These are phyloP conservation scores for Pyropia haitanensis DNA, from an alignment of 23 red algal genomes.

Conservation along the genomic window DNA sequence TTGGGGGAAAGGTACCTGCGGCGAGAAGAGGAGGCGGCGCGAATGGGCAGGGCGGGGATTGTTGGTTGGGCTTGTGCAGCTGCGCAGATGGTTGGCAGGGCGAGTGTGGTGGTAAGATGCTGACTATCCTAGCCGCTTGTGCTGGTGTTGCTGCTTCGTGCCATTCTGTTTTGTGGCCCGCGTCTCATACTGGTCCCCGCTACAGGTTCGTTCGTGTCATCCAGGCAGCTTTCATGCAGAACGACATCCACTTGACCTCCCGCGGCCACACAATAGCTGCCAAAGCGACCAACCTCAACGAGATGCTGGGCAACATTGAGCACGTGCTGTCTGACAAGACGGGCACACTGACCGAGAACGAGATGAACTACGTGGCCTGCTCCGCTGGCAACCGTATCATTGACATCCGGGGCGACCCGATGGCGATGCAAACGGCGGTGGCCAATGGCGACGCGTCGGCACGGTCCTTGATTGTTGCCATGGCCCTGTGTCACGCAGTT, in stretches of 20 bases:
- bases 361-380: constrained; percentile 80
- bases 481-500: constrained; percentile 88
- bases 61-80: too few relatives aligned
- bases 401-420: constrained; percentile 42
- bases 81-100: too few relatives aligned
- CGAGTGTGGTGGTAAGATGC: too few relatives aligned
- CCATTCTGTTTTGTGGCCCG: too few relatives aligned
- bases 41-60: too few relatives aligned
- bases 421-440: constrained; percentile 41
- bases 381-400: constrained; percentile 51
- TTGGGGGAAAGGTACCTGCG: too few relatives aligned
- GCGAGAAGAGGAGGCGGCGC: too few relatives aligned
- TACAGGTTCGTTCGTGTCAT: constrained; percentile 56
- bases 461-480: constrained; percentile 38
- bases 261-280: constrained; percentile 29
- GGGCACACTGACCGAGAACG: constrained; percentile 82
- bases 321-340: constrained; percentile 84
- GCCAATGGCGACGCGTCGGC: constrained; percentile 25
- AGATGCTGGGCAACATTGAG: constrained; percentile 67
- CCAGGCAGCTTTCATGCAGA: constrained; percentile 74
- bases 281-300: constrained; percentile 77
- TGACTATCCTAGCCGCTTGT: too few relatives aligned
- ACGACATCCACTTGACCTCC: constrained; percentile 58
- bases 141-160: too few relatives aligned
- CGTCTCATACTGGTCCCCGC: too few relatives aligned